Base-by-base conservation (phyloP, 2,329 filamentous ascomycete genomes). In the Penicillium sp. region DNA sequence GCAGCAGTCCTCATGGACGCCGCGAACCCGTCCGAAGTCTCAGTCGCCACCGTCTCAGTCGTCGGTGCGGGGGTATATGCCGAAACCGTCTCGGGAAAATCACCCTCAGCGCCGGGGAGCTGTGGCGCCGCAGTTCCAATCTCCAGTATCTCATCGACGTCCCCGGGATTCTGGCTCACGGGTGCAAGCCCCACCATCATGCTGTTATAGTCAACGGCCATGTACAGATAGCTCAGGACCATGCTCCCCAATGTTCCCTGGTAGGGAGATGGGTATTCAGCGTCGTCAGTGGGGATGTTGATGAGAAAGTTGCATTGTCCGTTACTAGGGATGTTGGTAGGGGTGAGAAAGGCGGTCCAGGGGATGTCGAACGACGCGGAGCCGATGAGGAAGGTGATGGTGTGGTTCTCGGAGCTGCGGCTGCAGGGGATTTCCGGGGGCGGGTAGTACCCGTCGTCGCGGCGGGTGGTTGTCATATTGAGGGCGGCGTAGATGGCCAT, bases 41-140 rank as follows among this genome's bases (percentile, higher is more conserved):
- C 50, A 44, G 58, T 60, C 0, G 58, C 46, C 13, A 44, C 8
- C n/a, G 50, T 45, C 51, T 26, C 51, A 9, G 58, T 50, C 13
- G 58, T 50, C n/a, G 58, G 50, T 11, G 51, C 44, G 29, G 58
- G 58, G 4, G 49, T 60, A 49, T 60, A 60, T 7, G 58, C 58
- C 45, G 58, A 49, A 48, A 60, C 11, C 3, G 41, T 47, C 6
- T 45, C 51, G 5, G 58, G 58, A 13, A 53, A 60, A 44, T 60
- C 58, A 15, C 58, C 58, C 8, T 48, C 51, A n/a, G 38, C 58
- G 31, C 50, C 46, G 4, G 58, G 58, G n/a, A 60, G 7, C 45
- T 55, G 41, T 15, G 58, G 51, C n/a, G 50, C 50, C 50, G 38
- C 21, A 3, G 58, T 56, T 2, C 51, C 58, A 49, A 60, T 60